Percentiles rank a stretch among this genome's conserved stretches.
phyloP scores from a whole-genome alignment of 129 eudicot genomes.

The Silybum marianum region DNA sequence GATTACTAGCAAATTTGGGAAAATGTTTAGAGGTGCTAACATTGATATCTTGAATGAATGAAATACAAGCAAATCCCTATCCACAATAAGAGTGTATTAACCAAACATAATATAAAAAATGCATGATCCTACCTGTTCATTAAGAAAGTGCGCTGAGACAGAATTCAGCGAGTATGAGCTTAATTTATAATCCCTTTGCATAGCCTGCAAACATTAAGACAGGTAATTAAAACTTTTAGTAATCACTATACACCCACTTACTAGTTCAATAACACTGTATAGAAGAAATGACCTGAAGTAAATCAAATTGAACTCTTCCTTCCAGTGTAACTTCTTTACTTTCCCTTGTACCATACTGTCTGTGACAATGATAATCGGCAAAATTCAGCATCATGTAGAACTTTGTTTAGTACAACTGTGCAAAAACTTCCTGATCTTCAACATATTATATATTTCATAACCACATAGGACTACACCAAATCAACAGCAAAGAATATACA shows the following conservation, averaged over 20 bases:
- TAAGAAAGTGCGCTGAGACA: conserved; percentile 95
- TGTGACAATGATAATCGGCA: conserved; percentile 30
- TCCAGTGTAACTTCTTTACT: conserved; percentile 91
- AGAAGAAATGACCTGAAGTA: conserved; percentile 70
- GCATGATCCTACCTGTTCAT: conserved; percentile 70
- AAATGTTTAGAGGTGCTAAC: neutral
- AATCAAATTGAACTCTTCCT: conserved; percentile 99
- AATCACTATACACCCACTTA: conserved; percentile 16
- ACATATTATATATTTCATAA: neutral
- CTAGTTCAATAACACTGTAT: conserved; percentile 8
- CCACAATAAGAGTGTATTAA: neutral
- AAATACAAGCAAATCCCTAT: neutral
- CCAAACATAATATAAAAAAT: conserved; percentile 14
- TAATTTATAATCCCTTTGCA: conserved; percentile 95
- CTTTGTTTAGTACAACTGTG: conserved; percentile 14
- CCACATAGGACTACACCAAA: neutral
- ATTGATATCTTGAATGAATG: conserved; percentile 4
- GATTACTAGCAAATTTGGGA: neutral
- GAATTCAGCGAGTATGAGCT: conserved; percentile 97
- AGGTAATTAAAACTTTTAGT: conserved; percentile 1
- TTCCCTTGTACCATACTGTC: conserved; percentile 94
- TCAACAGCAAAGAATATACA: neutral
- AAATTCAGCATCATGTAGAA: conserved; percentile 1
- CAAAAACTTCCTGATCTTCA: conserved; percentile 3
- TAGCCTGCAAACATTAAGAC: conserved; percentile 55